Conservation (phyloP, 805 yeast species). For the Kodamaea kakaduensis region DNA sequence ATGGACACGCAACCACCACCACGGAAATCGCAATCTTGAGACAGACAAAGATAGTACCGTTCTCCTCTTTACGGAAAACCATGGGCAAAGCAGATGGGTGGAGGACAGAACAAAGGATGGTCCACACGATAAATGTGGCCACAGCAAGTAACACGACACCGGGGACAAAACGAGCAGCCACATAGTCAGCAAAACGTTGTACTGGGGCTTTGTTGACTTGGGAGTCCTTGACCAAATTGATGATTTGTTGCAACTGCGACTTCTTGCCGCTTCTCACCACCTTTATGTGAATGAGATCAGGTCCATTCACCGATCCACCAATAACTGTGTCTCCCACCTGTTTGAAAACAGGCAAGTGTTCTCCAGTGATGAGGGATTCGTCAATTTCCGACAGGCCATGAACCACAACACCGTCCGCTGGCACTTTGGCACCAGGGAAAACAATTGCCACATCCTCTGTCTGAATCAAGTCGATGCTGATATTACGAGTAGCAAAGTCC, state of each 20-base stretch:
- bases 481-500: conserved; percentile 39
- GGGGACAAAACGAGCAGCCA: conserved; percentile 86
- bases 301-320: conserved; percentile 90
- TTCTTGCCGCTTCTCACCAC: conserved; percentile 74
- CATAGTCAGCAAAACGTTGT: conserved; percentile 79
- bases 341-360: conserved; percentile 72
- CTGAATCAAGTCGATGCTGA: conserved; percentile 78
- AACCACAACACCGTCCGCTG: conserved; percentile 84
- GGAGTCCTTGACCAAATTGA: conserved; percentile 80
- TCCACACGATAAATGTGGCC: conserved; percentile 52
- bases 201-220: conserved; percentile 88
- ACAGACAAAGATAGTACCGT: conserved; percentile 63
- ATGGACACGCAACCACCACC: conserved; percentile 96
- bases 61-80: conserved; percentile 41
- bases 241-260: conserved; percentile 85
- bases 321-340: conserved; percentile 56
- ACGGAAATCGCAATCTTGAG: conserved; percentile 84
- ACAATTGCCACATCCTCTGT: conserved; percentile 71
- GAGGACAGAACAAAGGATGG: conserved; percentile 28
- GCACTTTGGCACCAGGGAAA: conserved; percentile 82
- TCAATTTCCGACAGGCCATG: conserved; percentile 80
- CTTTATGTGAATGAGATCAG: conserved; percentile 62
- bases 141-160: conserved; percentile 57
- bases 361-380: conserved; percentile 92
- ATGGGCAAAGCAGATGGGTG: conserved; percentile 37